Base-by-base conservation (phyloP, 768 basidiomycete genomes). In the Pisolithus microcarpus region DNA sequence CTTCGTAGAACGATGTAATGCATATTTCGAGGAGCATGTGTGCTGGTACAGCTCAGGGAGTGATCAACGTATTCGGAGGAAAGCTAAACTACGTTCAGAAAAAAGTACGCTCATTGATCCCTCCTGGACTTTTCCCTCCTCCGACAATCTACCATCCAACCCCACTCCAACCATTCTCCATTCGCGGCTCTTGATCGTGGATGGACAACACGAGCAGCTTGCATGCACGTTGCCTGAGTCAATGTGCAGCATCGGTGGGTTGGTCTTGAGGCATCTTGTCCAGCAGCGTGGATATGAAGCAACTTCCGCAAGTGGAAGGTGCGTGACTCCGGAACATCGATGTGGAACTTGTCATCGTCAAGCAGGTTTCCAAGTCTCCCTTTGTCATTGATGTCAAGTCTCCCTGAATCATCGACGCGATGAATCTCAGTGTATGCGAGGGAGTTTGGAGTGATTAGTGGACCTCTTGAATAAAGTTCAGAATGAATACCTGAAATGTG, bases 161-260 rank as follows among this genome's bases (percentile, higher is more conserved):
- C 48, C 88, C 93, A 48, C 76, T 99, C 38, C 87, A 92, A 48
- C 95, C 96, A 18, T 84, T 98, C 5, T 86, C 91, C 34, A 50
- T 38, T 40, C 38, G 43, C 26, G 43, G 21, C 21, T 23, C 21
- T 23, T 1, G 21, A 23, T 23, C 21, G 21, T 23, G 21, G 21
- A 23, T 23, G 21, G 21, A 23, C 21, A 23, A 23, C 21, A 23
- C 21, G 21, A 23, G 21, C 21, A 23, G 21, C 21, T 23, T 23
- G 21, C 21, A 23, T 38, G 47, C 66, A 42, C 91, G 91, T 98
- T 68, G 87, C 98, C 36, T 99, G 96, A 96, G 96, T 98, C 58
- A 96, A 99, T 59, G 96, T 99, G 15, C 96, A 99, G 60, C 83
- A 96, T 6, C 96, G 98, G 72, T 99, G 96, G 96, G 96, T 99